Percentiles rank a stretch among this genome's conserved stretches.
Conservation (phyloP, 2,329 filamentous ascomycete genomes). For the Trichoderma sp. region DNA sequence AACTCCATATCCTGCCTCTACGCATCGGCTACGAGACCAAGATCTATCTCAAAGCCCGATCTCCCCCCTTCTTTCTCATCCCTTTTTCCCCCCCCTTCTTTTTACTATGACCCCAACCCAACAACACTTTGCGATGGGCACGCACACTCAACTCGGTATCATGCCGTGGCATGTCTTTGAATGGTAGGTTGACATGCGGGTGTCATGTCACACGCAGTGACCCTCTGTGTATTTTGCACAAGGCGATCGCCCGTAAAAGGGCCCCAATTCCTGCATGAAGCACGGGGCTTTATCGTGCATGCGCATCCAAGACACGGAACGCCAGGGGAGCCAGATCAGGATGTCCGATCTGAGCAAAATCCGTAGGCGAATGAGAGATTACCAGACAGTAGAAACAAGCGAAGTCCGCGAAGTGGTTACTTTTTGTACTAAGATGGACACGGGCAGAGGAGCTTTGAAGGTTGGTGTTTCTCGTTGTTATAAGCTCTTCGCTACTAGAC, state of each 20-base stretch:
- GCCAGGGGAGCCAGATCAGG: not conserved
- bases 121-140: not conserved
- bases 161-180: not conserved
- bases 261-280: not conserved
- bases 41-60: not conserved
- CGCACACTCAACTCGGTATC: not conserved
- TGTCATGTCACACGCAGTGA: not conserved
- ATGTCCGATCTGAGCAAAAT: too few relatives aligned
- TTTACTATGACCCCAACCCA: not conserved
- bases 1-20: not conserved
- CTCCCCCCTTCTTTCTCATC: not conserved
- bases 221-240: not conserved
- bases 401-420: not conserved
- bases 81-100: not conserved
- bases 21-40: not conserved
- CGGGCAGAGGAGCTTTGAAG: not conserved
- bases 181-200: not conserved
- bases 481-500: not conserved
- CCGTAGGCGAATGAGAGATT: too few relatives aligned
- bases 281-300: not conserved
- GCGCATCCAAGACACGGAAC: conserved; percentile 1
- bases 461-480: not conserved
- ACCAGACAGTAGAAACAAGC: not conserved
- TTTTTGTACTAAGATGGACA: not conserved
- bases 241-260: not conserved